phyloP scores from a whole-genome alignment of 352 stramenopile species.

The Blastocystis sp. region DNA sequence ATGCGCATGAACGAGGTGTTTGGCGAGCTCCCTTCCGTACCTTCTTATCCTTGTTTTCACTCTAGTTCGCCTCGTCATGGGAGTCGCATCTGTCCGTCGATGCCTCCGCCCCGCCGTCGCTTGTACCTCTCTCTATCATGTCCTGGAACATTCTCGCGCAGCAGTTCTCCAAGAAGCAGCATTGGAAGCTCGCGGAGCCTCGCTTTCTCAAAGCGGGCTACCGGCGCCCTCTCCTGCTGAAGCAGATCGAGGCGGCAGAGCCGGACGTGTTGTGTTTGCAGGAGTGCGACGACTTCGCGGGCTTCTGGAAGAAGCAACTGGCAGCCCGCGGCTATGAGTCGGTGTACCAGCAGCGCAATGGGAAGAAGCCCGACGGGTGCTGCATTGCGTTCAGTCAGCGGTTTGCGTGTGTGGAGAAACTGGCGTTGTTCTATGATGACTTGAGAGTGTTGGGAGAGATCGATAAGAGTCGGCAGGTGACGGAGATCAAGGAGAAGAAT shows the following conservation, averaged over 20 bases:
- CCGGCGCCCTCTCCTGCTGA: neutral
- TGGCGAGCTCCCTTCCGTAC: too few species aligned
- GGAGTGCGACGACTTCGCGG: neutral
- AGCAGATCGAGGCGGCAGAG: neutral
- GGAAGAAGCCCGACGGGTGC: neutral
- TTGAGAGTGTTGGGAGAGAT: neutral
- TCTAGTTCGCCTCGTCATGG: too few species aligned
- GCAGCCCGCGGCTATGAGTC: neutral
- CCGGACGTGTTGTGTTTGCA: neutral
- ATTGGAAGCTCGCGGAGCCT: neutral
- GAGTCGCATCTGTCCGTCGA: too few species aligned
- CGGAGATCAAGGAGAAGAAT: neutral
- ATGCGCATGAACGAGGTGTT: too few species aligned
- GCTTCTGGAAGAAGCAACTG: neutral
- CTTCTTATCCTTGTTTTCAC: too few species aligned
- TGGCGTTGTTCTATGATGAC: neutral
- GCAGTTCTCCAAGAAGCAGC: neutral
- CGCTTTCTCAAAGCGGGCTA: neutral
- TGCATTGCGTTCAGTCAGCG: neutral
- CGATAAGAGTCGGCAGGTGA: neutral
- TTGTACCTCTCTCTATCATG: neutral
- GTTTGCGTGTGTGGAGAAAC: neutral
- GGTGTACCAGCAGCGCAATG: neutral
- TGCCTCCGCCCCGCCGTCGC: too few species aligned
- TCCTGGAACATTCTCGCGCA: conserved; percentile 7